Conservation (phyloP, 2,329 filamentous ascomycete species). For the Aspergillus tanneri region DNA sequence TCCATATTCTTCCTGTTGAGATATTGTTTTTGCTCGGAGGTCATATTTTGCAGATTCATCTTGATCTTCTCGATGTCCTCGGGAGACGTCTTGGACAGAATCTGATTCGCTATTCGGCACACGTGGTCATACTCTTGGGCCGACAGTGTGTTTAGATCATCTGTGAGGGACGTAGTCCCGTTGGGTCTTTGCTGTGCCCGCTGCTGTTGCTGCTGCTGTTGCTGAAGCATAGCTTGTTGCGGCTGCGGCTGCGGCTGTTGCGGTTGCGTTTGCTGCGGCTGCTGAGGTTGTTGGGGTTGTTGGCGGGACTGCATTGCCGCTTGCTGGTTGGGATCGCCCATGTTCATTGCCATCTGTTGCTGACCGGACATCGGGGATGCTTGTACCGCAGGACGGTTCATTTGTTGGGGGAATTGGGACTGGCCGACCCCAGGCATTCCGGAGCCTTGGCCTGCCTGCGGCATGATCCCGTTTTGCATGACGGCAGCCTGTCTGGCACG, state of each 20-base stretch:
- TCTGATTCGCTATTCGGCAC: slow-evolving; percentile 46
- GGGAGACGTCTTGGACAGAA: slow-evolving; percentile 46
- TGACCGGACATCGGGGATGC: slow-evolving; percentile 48
- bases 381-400: slow-evolving; percentile 53
- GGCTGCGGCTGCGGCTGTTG: slow-evolving; percentile 27
- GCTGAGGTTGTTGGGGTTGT: slow-evolving; percentile 32
- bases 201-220: slow-evolving; percentile 31
- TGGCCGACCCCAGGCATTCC: slow-evolving; percentile 36
- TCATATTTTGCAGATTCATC: slow-evolving; percentile 47
- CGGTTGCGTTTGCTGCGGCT: slow-evolving; percentile 29
- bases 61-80: slow-evolving; percentile 51
- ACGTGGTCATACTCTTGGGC: slow-evolving; percentile 47
- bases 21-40: slow-evolving; percentile 49
- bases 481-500: slow-evolving; percentile 44
- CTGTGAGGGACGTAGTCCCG: slow-evolving; percentile 28
- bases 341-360: slow-evolving; percentile 37
- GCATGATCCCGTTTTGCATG: slow-evolving; percentile 43
- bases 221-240: slow-evolving; percentile 24
- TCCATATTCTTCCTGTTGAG: slow-evolving; percentile 48
- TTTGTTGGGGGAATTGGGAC: slow-evolving; percentile 51
- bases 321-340: slow-evolving; percentile 35
- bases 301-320: slow-evolving; percentile 38
- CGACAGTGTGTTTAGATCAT: slow-evolving; percentile 39
- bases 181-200: slow-evolving; percentile 33
- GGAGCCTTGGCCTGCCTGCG: slow-evolving; percentile 32